Conservation (phyloP, 2,329 filamentous ascomycete genomes). For the Paraphoma chrysanthemicola region DNA sequence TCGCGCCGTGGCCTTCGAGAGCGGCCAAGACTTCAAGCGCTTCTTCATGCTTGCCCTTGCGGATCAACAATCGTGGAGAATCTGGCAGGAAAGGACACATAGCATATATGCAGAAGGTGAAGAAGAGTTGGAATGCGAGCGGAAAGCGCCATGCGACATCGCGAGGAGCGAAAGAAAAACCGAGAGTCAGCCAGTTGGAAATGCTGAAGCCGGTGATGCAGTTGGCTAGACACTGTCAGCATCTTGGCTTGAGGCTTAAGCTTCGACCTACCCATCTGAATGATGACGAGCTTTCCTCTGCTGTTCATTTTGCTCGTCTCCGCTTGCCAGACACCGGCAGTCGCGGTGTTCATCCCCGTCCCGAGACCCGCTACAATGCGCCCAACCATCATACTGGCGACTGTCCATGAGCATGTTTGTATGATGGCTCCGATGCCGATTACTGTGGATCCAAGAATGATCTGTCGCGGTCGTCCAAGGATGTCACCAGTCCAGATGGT, state of each 20-base stretch:
- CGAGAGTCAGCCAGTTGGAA: conserved; percentile 53
- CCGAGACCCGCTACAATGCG: conserved; percentile 54
- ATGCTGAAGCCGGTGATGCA: conserved; percentile 54
- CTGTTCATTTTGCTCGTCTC: conserved; percentile 56
- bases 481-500: conserved; percentile 61
- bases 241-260: neutral
- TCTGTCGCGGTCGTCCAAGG: conserved; percentile 63
- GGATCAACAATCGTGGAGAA: conserved; percentile 58
- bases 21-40: conserved; percentile 44
- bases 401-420: conserved; percentile 45
- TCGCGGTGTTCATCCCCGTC: conserved; percentile 59
- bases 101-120: conserved; percentile 64
- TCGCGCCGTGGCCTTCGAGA: conserved; percentile 49
- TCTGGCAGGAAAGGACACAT: conserved; percentile 52
- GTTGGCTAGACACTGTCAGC: conserved; percentile 39
- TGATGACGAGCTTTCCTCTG: conserved; percentile 55
- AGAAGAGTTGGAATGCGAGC: conserved; percentile 63
- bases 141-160: conserved; percentile 55
- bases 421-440: conserved; percentile 48
- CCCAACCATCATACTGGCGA: conserved; percentile 49
- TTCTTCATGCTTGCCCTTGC: conserved; percentile 59
- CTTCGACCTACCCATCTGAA: conserved; percentile 47
- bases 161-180: conserved; percentile 49
- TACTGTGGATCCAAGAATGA: conserved; percentile 62
- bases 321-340: conserved; percentile 57